Percentiles rank a stretch among this genome's conserved stretches.
phyloP scores from a whole-genome alignment of 768 basidiomycete genomes.

The Neoboletus brunneissimus region DNA sequence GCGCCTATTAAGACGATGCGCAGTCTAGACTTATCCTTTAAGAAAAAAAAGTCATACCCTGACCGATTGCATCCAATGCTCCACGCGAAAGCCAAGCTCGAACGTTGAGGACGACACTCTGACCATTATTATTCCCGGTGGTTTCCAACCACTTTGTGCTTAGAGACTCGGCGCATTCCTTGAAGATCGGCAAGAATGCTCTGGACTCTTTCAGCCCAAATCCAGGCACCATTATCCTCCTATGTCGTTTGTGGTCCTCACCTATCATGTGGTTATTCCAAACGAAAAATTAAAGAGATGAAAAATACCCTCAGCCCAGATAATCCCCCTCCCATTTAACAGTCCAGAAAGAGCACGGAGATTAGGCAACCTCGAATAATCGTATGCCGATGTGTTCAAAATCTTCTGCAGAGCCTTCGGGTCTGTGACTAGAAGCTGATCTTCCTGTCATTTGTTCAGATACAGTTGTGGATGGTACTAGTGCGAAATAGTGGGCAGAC shows the following conservation, averaged over 20 bases:
- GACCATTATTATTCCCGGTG: not conserved
- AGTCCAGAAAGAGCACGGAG: conserved; percentile 8
- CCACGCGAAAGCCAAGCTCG: conserved; percentile 36
- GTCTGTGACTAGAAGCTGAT: conserved; percentile 44
- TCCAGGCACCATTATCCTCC: conserved; percentile 52
- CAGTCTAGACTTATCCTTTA: too few relatives aligned
- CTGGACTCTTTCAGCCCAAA: conserved; percentile 52
- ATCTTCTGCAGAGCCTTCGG: conserved; percentile 43
- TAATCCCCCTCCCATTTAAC: conserved; percentile 32
- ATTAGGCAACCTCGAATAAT: conserved; percentile 37
- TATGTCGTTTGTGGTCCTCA: conserved; percentile 48
- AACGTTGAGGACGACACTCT: conserved; percentile 16
- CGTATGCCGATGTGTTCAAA: conserved; percentile 40
- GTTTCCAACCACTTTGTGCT: conserved; percentile 18
- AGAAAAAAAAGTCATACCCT: conserved; percentile 29
- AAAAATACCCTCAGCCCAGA: conserved; percentile 39
- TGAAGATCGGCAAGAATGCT: conserved; percentile 49
- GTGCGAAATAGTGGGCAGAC: not conserved
- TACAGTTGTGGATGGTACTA: conserved; percentile 1
- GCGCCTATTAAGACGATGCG: conserved; percentile 30
- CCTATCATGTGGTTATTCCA: conserved; percentile 18
- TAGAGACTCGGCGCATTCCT: conserved; percentile 28
- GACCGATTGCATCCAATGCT: conserved; percentile 47
- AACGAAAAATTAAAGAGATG: conserved; percentile 2
- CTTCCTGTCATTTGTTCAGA: conserved; percentile 32